Evolutionary conservation across 139 green algal genomes (phyloP), one percentile per base, ranked within the genome.

Genomic region (Auxenochlorella pyrenoidosa): DNA sequence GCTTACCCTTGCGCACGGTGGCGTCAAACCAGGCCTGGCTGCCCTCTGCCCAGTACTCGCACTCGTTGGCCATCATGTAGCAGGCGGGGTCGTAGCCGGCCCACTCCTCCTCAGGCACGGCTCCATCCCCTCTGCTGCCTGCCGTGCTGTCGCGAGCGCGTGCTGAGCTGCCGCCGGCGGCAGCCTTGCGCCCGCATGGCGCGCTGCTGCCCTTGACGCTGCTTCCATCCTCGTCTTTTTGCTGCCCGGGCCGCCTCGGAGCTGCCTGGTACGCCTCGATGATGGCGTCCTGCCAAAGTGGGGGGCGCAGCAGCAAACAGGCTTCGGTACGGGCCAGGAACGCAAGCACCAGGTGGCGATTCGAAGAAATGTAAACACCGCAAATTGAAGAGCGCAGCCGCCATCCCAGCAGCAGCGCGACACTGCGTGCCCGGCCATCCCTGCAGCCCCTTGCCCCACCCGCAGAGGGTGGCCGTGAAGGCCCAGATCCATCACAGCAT

Each of bases 11-110:
- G 2, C 94, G 89, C 21, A 94, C 88, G 1, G 94, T 96, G 34
- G 93, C 94, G 32, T 96, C 85, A 70, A 93, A 97, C 94, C 94
- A 97, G 6, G 91, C 89, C 85, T 97, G 94, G 0, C 84, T 91
- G 30, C 85, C 94, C 87, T 97, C 95, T 32, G 95, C 95, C 90
- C 91, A 97, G 82, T 97, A 97, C 90, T 97, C 95, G 40, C 94
- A 90, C 54, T 90, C 89, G 79, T 97, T 95, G 0, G 89, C 83
- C 89, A 96, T 94, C 43, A 89, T 73, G 75, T 91, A 90, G 54
- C 54, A 82, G 16, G 26, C 24, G 12, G 34, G 10, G 32, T 87
- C 16, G 70, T 91, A 84, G 28, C 88, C 24, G 13, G 22, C 36
- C 58, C 19, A 83, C 43, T 24, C 58, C 66, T 36, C 66, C 13